These are phyloP conservation scores for Blastobotrys mokoenaii DNA, from an alignment of 805 yeast genomes.

Conservation along the genomic window DNA sequence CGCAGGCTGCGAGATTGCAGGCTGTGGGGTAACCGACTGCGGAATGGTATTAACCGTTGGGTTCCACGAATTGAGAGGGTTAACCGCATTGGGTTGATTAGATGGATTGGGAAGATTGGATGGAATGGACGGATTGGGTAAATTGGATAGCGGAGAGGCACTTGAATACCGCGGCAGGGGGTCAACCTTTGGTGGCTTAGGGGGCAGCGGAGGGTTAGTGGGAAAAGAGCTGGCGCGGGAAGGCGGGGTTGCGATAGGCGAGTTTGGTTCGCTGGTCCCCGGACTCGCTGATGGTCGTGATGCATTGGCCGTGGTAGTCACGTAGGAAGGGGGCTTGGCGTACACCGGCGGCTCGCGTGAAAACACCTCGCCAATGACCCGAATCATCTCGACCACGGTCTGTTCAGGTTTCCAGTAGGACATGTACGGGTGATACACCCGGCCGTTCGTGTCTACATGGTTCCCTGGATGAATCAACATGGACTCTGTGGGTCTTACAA, in stretches of 20 bases:
- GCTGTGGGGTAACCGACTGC: too few species aligned
- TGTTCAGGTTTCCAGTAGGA: conserved; percentile 43
- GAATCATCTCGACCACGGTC: conserved; percentile 29
- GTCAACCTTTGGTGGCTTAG: conserved; percentile 1
- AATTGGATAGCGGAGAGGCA: not conserved
- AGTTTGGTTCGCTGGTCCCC: not conserved
- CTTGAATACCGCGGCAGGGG: not conserved
- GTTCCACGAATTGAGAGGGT: too few species aligned
- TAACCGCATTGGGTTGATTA: not conserved
- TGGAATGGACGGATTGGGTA: not conserved
- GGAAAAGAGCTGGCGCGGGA: not conserved
- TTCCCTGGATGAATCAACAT: conserved; percentile 50
- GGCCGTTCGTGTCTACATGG: conserved; percentile 63
- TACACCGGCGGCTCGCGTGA: conserved; percentile 39
- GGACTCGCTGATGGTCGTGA: not conserved
- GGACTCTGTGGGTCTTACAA: conserved; percentile 45
- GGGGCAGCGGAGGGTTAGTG: conserved; percentile 1
- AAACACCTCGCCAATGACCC: conserved; percentile 31
- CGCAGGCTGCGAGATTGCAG: too few species aligned
- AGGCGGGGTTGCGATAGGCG: not conserved
- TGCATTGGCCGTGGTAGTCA: conserved; percentile 3
- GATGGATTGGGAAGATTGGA: not conserved
- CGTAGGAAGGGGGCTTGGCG: conserved; percentile 24
- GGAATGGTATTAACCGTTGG: not conserved
- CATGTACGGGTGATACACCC: conserved; percentile 59